Base-by-base conservation (phyloP, 2,329 filamentous ascomycete species). In the Graphilbum sp. region DNA sequence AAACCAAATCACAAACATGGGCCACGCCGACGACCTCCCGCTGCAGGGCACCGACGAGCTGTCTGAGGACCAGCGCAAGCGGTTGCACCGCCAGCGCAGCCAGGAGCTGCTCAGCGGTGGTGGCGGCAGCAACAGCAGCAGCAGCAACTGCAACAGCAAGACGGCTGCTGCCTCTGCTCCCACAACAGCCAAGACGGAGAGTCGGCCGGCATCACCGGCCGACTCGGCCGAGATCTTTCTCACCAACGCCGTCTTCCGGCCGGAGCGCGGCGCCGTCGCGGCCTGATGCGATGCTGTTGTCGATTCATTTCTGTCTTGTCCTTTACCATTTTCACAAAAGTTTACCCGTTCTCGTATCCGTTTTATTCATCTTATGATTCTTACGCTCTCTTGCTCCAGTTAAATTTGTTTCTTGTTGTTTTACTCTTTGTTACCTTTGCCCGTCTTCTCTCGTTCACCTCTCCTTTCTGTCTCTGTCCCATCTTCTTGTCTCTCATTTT, bases 1-100 rank as follows among this genome's bases (percentile, higher is more conserved):
- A 53, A 63, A 63, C 43, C 66, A 74, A 48, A 70, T 76, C 49
- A 66, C 56, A 37, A 58, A 59, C 41, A 60, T 66, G 50, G 42
- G 43, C 16, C 23, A 18, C 3, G 21, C 20, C 8, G 38, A 37
- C 35, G 20, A 33, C 29, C 50, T 37, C 37, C 19, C 39, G 38
- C 34, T 48, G 47, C 15, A n/a, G n/a, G n/a, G n/a, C n/a, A n/a
- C 43, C 48, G 23, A 37, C 39, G 45, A 43, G 19, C 35, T 50
- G 21, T 49, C 52, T 11, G 56, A 59, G 5, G 51, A 54, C 19
- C 58, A 64, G 43, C 54, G 54, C 21, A 62, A 49, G 34, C 54
- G 61, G 34, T 48, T 67, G 17, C 60, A 69, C 43, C 63, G 65
- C 13, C 58, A 66, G 33, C 60, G 52, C 34, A 74, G 69, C 53